Base-by-base conservation (phyloP, 495 filamentous ascomycete genomes). In the Hypoxylon fuscum region DNA sequence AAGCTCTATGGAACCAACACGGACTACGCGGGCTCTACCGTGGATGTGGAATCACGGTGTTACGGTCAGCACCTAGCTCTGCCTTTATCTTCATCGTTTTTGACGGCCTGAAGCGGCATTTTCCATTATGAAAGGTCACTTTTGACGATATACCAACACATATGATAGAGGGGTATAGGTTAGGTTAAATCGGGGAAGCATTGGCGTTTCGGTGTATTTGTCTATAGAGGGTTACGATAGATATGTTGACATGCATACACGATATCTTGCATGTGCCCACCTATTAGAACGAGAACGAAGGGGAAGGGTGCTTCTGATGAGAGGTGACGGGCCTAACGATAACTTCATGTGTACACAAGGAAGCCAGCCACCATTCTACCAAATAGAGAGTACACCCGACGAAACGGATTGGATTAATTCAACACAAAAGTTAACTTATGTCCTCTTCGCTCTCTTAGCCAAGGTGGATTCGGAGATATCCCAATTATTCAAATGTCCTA, bases 61-160 rank as follows among this genome's bases (percentile, higher is more conserved):
- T 84, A 23, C 83, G 95, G 49, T 88, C 91, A 17, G 93, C 92
- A 21, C 95, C 95, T 0, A 96, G 93, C 69, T 96, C 91, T n/a
- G 96, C 94, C 31, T 90, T 98, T 66, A 99, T 99, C 53, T 99
- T 98, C 69, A 88, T 93, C 34, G 83, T 97, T 27, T 97, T 91
- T 72, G 93, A 97, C 77, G 87, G 85, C 35, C 77, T 98, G 75
- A 90, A 88, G 73, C 82, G 77, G 48, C 80, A 85, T 70, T 83
- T 92, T 11, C 77, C 79, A 11, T 62, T 81, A 64, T 75, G 69
- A 68, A 29, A n/a, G 32, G 32, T 46, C 20, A 38, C 32, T 29
- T 52, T 45, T 38, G 18, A 44, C 17, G 25, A 47, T 41, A 57
- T 55, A 37, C n/a, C 50, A 45, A 48, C 20, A 51, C 21, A 31